Evolutionary conservation across 2,329 filamentous ascomycete species (phyloP).

Genomic region (Aspergillus sp.): DNA sequence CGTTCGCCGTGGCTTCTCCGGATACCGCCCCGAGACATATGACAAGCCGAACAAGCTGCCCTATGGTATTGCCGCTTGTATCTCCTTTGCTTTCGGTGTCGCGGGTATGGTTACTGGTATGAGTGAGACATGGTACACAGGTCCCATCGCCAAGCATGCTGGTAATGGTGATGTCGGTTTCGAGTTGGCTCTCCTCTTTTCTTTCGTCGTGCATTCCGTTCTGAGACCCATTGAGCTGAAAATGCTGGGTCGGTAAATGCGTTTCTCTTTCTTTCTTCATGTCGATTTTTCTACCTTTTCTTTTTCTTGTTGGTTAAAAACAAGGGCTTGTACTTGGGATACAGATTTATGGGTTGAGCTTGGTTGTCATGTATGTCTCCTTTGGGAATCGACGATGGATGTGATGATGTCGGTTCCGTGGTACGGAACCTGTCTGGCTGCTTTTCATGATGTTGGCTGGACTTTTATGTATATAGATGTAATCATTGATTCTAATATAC

Average conservation of each 20-base stretch:
- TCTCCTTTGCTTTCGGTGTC: constrained; percentile 65
- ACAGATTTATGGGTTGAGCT: not conserved
- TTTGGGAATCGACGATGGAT: constrained; percentile 11
- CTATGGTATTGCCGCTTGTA: constrained; percentile 62
- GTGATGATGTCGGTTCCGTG: not conserved
- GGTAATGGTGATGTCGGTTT: constrained; percentile 64
- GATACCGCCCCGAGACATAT: constrained; percentile 63
- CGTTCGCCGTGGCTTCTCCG: constrained; percentile 61
- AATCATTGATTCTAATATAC: constrained; percentile 6
- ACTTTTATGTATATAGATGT: constrained; percentile 12
- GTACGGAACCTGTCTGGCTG: not conserved
- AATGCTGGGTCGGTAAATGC: constrained; percentile 43
- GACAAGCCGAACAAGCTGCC: constrained; percentile 61
- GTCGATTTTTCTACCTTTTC: not conserved
- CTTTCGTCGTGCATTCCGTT: constrained; percentile 54
- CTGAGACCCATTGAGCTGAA: constrained; percentile 55
- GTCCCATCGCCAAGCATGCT: constrained; percentile 65
- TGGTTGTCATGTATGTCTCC: not conserved
- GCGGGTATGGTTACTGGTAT: constrained; percentile 69
- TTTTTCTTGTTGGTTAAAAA: not conserved
- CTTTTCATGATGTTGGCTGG: constrained; percentile 2
- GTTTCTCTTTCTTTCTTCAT: constrained; percentile 10
- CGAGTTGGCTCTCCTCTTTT: constrained; percentile 66
- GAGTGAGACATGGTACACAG: constrained; percentile 69
- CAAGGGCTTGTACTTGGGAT: constrained; percentile 11